Evolutionary conservation across 2,329 filamentous ascomycete species (phyloP), one percentile per base, ranked within the genome.

Genomic region (Penicillium verrucosum): DNA sequence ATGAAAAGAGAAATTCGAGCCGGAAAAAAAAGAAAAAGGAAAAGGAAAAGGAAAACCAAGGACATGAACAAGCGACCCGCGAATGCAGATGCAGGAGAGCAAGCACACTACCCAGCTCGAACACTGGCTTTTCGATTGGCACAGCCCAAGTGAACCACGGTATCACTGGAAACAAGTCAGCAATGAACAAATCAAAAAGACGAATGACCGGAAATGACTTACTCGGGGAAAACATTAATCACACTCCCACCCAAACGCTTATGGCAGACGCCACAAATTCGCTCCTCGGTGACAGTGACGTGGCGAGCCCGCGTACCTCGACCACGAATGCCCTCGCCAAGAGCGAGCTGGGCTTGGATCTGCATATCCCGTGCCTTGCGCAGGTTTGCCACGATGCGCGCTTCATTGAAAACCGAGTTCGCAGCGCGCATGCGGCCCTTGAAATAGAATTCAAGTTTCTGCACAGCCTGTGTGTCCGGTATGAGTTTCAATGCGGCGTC

Each of bases 161-260:
- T 77, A 62, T 80, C 79, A 62, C 78, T 80, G 51, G 51, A 45
- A 40, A 56, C 16, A 37, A 57, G 60, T 70, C 55, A 70, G 68
- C 54, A 10, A 23, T 36, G 16, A 16, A 27, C 23, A 43, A 10
- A 34, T 7, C 34, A 25, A 46, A 18, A 46, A 37, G 29, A 23
- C 9, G 23, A 27, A 25, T 11, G 29, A 30, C 18, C 25, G 16
- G 38, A 41, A 51, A 49, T 18, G 25, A 81, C 82, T 71, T 86
- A 91, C 77, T 96, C 89, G 7, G 92, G 90, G 75, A 94, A 82
- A 12, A 97, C 92, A 40, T 92, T 88, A 58, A 97, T 89, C 18
- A 96, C 94, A 72, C 89, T 96, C 1, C 91, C 89, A 1, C 92
- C 93, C 62, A 99, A 83, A 63, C 94, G 81, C 80, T 97, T 97